These are phyloP conservation scores for Orychophragmus violaceus DNA, from an alignment of 345 rosid species.

Conservation along the genomic window DNA sequence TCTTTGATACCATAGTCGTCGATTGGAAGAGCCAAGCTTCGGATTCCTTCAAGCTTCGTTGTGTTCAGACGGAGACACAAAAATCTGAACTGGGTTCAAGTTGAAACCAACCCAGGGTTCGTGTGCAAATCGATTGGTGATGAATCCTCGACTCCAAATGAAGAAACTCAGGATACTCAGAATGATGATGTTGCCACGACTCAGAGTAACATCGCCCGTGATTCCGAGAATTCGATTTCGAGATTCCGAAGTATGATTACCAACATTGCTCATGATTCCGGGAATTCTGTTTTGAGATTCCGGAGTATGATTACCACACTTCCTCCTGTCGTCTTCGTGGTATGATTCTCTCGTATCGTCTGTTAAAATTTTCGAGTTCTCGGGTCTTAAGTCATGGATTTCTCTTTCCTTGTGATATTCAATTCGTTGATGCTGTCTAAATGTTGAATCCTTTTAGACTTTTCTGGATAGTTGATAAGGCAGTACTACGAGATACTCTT, in stretches of 20 bases:
- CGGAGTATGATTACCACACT: conserved; percentile 37
- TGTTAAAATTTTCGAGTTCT: no score
- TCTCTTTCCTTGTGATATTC: not conserved
- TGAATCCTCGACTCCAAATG: conserved; percentile 34
- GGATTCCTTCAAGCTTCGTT: conserved; percentile 27
- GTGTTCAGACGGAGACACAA: conserved; percentile 23
- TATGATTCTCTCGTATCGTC: conserved; percentile 23
- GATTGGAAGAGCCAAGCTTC: conserved; percentile 31
- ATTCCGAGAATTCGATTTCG: conserved; percentile 27
- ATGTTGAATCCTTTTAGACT: not conserved
- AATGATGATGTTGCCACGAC: conserved; percentile 18
- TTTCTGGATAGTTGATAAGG: not conserved
- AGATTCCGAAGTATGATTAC: conserved; percentile 38
- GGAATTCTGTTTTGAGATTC: conserved; percentile 29
- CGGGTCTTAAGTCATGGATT: no score
- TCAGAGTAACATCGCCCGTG: not conserved
- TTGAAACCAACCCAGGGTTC: conserved; percentile 12
- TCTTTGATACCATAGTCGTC: conserved; percentile 33
- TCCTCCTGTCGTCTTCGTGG: conserved; percentile 58
- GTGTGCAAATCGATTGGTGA: conserved; percentile 32
- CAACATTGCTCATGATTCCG: conserved; percentile 1
- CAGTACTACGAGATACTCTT: not conserved
- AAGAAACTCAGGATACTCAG: conserved; percentile 20
- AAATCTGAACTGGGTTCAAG: conserved; percentile 16
- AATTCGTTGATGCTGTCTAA: not conserved